phyloP scores from a whole-genome alignment of 805 yeast genomes.

The Wickerhamomyces chaumierensis region DNA sequence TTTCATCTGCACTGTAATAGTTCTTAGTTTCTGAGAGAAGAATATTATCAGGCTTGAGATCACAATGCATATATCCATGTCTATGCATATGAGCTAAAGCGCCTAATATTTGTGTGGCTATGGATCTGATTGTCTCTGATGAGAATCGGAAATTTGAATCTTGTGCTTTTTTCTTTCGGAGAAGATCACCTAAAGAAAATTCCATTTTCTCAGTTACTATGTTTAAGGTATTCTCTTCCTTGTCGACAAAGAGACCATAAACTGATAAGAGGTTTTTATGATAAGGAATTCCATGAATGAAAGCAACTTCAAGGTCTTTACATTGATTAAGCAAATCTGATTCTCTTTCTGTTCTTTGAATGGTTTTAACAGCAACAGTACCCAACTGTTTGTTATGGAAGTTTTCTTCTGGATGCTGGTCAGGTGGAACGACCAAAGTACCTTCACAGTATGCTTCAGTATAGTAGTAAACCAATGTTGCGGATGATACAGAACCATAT shows the following conservation, averaged over 20 bases:
- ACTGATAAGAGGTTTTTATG: not conserved
- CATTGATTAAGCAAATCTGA: too few relatives aligned
- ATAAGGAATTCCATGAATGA: not conserved
- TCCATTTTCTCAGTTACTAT: not conserved
- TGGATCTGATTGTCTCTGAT: not conserved
- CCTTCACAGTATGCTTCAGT: too few relatives aligned
- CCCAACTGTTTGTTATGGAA: too few relatives aligned
- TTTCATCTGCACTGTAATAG: not conserved
- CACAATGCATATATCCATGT: not conserved
- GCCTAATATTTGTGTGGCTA: not conserved
- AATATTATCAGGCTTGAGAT: not conserved
- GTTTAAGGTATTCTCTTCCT: too few relatives aligned
- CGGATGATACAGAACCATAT: too few relatives aligned
- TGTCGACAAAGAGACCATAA: not conserved
- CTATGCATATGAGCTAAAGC: not conserved
- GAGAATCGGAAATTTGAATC: not conserved
- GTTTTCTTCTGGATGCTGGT: too few relatives aligned
- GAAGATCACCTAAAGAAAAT: not conserved
- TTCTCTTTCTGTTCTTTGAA: too few relatives aligned
- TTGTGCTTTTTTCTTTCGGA: too few relatives aligned
- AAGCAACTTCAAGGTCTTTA: too few relatives aligned
- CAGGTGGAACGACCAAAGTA: too few relatives aligned
- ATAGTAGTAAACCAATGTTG: too few relatives aligned
- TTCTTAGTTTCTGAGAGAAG: not conserved
- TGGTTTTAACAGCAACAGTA: too few relatives aligned